A percentile compares a stretch with the other conserved stretches of the same genome.
Conservation (phyloP, 306 rosid genomes). For the Urtica urens region DNA sequence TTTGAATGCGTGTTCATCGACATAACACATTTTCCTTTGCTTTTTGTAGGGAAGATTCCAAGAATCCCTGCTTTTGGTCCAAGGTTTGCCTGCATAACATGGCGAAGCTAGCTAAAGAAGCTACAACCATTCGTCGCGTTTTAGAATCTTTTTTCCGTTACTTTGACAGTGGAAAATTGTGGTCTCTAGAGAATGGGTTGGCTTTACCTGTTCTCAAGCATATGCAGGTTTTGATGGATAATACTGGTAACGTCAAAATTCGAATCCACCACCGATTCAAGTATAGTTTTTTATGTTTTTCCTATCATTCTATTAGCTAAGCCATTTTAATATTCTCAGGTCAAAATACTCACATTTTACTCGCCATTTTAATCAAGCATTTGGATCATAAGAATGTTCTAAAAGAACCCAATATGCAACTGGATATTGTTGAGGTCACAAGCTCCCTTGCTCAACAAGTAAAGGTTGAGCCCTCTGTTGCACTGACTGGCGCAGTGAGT, state of each 20-base stretch:
- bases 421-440: slow-evolving; percentile 69
- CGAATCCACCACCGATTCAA: too few species aligned
- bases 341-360: slow-evolving; percentile 65
- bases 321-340: slow-evolving; percentile 29
- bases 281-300: background rate
- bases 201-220: slow-evolving; percentile 70
- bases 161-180: slow-evolving; percentile 56
- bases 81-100: slow-evolving; percentile 81
- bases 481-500: slow-evolving; percentile 56
- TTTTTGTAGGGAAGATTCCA: slow-evolving; percentile 63
- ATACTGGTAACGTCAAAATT: slow-evolving; percentile 41
- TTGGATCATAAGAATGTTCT: slow-evolving; percentile 80
- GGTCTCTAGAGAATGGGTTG: slow-evolving; percentile 64
- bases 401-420: slow-evolving; percentile 63
- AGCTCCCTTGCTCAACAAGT: slow-evolving; percentile 61
- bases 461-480: slow-evolving; percentile 63
- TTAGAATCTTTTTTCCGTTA: slow-evolving; percentile 79
- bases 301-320: background rate
- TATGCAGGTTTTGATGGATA: slow-evolving; percentile 67
- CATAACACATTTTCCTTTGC: slow-evolving; percentile 19
- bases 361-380: slow-evolving; percentile 79
- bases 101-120: slow-evolving; percentile 92
- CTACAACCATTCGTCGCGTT: slow-evolving; percentile 77
- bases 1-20: background rate
- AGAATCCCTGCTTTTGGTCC: slow-evolving; percentile 73